Evolutionary conservation across 805 yeast genomes (phyloP).

Genomic region (Candida piceae): DNA sequence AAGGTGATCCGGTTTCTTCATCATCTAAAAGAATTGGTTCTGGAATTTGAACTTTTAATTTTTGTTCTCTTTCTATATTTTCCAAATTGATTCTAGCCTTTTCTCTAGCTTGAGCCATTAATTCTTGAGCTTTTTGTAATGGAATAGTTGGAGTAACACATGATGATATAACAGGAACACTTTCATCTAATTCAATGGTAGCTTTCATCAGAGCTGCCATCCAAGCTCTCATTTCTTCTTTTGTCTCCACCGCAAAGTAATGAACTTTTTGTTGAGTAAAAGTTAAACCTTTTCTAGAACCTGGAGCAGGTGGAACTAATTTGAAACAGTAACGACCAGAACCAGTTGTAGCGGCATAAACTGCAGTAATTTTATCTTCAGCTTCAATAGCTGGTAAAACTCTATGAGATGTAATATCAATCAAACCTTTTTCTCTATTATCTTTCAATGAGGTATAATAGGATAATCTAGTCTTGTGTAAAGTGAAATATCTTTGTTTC

Average conservation of each 20-base stretch:
- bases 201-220: conserved; percentile 92
- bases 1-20: neutral
- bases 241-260: conserved; percentile 89
- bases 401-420: conserved; percentile 92
- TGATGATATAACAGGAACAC: conserved; percentile 86
- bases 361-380: conserved; percentile 74
- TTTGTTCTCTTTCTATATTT: conserved; percentile 35
- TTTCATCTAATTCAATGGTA: conserved; percentile 91
- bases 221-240: conserved; percentile 93
- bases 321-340: conserved; percentile 92
- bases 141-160: conserved; percentile 96
- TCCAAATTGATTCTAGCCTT: conserved; percentile 54
- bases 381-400: conserved; percentile 74
- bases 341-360: conserved; percentile 91
- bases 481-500: conserved; percentile 80
- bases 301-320: conserved; percentile 95
- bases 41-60: conserved; percentile 5
- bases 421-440: conserved; percentile 81
- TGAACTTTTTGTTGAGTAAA: conserved; percentile 96
- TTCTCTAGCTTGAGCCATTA: conserved; percentile 78
- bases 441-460: conserved; percentile 79
- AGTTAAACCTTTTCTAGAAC: conserved; percentile 88
- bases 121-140: conserved; percentile 77
- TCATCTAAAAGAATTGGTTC: conserved; percentile 4
- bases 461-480: conserved; percentile 90